These are phyloP conservation scores for Kazachstania africana DNA, from an alignment of 805 yeast genomes.

Conservation along the genomic window DNA sequence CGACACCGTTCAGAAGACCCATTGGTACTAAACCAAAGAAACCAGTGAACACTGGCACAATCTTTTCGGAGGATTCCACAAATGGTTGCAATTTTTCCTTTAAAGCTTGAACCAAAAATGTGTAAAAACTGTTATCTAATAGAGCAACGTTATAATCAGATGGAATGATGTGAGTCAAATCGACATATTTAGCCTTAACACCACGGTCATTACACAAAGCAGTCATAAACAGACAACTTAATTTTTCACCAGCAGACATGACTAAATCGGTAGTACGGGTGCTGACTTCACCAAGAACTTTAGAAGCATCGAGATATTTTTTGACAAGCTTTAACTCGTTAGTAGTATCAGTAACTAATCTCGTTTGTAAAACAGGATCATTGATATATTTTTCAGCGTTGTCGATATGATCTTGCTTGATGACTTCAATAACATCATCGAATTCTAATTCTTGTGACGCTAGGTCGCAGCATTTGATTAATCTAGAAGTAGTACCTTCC, in stretches of 20 bases:
- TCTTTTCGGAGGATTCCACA: slow-evolving; percentile 24
- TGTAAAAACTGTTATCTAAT: slow-evolving; percentile 57
- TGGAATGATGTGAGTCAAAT: slow-evolving; percentile 63
- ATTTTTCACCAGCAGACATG: slow-evolving; percentile 89
- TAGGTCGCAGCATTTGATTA: slow-evolving; percentile 72
- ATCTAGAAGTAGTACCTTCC: slow-evolving; percentile 90
- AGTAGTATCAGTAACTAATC: slow-evolving; percentile 48
- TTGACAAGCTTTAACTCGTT: slow-evolving; percentile 57
- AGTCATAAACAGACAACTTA: slow-evolving; percentile 82
- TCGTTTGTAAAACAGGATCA: slow-evolving; percentile 32
- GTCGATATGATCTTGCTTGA: slow-evolving; percentile 64
- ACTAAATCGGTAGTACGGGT: slow-evolving; percentile 80
- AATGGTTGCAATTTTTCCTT: slow-evolving; percentile 37
- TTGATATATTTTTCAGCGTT: slow-evolving; percentile 54
- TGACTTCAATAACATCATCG: slow-evolving; percentile 45
- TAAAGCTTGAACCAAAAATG: slow-evolving; percentile 39
- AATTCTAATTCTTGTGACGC: slow-evolving; percentile 53
- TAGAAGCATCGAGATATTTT: slow-evolving; percentile 73
- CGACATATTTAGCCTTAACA: slow-evolving; percentile 66
- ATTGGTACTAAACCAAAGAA: slow-evolving; percentile 95
- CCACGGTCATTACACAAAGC: slow-evolving; percentile 76
- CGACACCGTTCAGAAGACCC: slow-evolving; percentile 83
- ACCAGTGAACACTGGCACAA: slow-evolving; percentile 89
- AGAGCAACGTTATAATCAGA: slow-evolving; percentile 42
- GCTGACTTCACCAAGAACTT: slow-evolving; percentile 83